Evolutionary conservation across 805 yeast species (phyloP), one percentile per base, ranked within the genome.

Genomic region (Yueomyces sinensis): DNA sequence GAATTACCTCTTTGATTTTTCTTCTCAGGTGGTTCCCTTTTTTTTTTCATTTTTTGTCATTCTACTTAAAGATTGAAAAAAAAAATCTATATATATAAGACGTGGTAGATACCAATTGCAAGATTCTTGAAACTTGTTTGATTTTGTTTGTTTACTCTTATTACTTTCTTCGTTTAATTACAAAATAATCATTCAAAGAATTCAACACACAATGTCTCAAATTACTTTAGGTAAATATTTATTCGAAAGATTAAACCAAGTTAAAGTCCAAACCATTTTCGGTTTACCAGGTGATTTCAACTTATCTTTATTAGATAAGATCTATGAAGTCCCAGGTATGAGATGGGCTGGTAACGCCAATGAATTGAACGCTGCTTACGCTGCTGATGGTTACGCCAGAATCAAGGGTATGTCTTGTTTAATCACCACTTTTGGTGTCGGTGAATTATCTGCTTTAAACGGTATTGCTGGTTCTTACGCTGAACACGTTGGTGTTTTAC

Each of bases 271-370:
- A 47, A 76, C 87, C 48, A 66, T 80, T 52, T 80, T 79, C 50
- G 89, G 89, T 51, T 70, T 80, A 37, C 89, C 89, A 40, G 87
- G 87, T 50, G 89, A 80, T 59, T 79, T 78, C 72, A 80, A 79
- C 66, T 65, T 77, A 55, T 62, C 82, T 15, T 61, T 80, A 35
- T 62, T 80, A 41, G 87, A 80, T 53, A 74, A 79, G 53, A 66
- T 80, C 50, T 75, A 78, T 56, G 82, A 76, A 49, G 82, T 78
- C 33, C 74, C 71, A 25, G 82, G 81, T 31, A 53, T 82, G 60
- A 70, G 80, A 64, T 82, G 94, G 94, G 86, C 82, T 33, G 94
- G 94, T 50, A 82, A 82, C 58, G 82, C 91, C 55, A 82, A 83
- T 61, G 94, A 82, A 64, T 69, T 82, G 63, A 83, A 83, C 58